Percentiles rank a stretch among this genome's conserved stretches.
Conservation (phyloP, 2,329 filamentous ascomycete species). For the Penicillium sp. region DNA sequence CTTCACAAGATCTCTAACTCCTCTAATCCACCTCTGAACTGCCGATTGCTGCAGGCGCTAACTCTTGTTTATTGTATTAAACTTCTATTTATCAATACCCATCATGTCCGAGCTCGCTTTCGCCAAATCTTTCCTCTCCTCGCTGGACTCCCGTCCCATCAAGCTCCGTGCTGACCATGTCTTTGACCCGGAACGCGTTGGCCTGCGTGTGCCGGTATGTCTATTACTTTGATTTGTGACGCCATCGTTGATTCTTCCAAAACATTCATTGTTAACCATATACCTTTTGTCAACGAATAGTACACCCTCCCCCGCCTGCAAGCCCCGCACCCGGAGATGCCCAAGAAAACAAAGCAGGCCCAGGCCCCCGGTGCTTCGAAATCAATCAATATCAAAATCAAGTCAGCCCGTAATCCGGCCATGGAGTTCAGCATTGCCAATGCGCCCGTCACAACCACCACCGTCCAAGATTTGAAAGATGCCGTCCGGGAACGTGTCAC, state of each 20-base stretch:
- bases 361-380: conserved; percentile 45
- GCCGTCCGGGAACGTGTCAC: conserved; percentile 66
- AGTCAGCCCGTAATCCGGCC: conserved; percentile 71
- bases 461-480: conserved; percentile 76
- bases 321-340: conserved; percentile 48
- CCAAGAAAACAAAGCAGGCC: conserved; percentile 44
- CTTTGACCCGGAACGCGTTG: conserved; percentile 79
- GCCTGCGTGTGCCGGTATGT: conserved; percentile 74
- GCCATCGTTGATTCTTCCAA: not conserved
- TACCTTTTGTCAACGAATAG: conserved; percentile 28
- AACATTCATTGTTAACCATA: not conserved
- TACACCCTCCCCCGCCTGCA: conserved; percentile 54
- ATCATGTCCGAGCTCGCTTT: conserved; percentile 82
- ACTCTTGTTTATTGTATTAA: too few species aligned
- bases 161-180: conserved; percentile 90
- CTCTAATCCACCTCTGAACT: not conserved
- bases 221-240: not conserved
- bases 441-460: conserved; percentile 67
- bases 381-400: conserved; percentile 41
- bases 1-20: not conserved
- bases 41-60: not conserved
- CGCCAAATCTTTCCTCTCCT: conserved; percentile 78
- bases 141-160: conserved; percentile 74
- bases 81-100: not conserved
- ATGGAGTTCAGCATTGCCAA: conserved; percentile 67